Base-by-base conservation (phyloP, 352 stramenopile species). In the Elongisporangium undulatum region DNA sequence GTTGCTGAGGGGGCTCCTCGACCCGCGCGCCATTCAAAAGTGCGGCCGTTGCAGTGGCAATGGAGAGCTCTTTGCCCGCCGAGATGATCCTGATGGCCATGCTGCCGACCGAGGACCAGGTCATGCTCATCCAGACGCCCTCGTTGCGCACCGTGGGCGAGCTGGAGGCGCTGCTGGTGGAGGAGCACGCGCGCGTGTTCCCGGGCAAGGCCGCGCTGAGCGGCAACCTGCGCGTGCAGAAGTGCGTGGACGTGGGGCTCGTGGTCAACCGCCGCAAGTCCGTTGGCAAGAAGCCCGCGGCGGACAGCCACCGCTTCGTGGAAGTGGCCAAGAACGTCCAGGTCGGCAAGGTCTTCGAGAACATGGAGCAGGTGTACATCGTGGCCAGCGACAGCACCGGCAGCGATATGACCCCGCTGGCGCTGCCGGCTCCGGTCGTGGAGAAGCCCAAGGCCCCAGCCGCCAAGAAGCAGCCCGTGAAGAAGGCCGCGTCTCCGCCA, bases 311-410 rank as follows among this genome's bases (percentile, higher is more conserved):
- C 58, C 79, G 59, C 39, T 92, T 90, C 48, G 80, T 89, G 51
- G 82, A 92, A 49, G 61, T 92, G 53, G 77, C 78, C 62, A 92
- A 92, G 72, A 89, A 85, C 29, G 79, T 89, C 49, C 82, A 92
- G 64, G 71, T 79, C 13, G 80, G 80, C 57, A 90, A 90, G 50
- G 77, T 86, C 24, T 92, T 92, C 58, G 52, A 71, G 54, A 74
- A 84, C 61, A 92, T 92, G 82, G 82, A 92, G 68, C 82, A 88
- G 64, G 77, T 92, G 26, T 92, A 89, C 61, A 69, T 92, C 12
- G 78, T 83, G 20, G 29, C 64, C 19, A 82, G 82, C 61, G 22
- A 45, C 20, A 61, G 22, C 38, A 58, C 26, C 55, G n/a, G n/a
- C n/a, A 66, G 56, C 19, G 41, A 49, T 17, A 5, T 21, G 48